Conservation (phyloP, 345 rosid species). For the Euphorbia peplus region DNA sequence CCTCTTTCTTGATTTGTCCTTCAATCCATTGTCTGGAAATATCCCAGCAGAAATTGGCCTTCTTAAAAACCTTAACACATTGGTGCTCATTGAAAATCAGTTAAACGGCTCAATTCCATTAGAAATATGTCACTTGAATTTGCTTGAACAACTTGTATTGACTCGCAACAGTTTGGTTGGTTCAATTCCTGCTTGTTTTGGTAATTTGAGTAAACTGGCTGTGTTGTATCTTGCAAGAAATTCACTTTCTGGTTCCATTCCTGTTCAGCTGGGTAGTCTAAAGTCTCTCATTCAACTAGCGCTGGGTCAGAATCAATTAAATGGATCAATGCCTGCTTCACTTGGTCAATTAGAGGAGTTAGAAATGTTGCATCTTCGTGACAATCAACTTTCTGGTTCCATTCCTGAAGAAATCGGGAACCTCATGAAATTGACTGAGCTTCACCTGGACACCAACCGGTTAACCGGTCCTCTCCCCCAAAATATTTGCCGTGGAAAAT, state of each 20-base stretch:
- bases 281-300: neutral
- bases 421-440: neutral
- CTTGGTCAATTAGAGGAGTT: neutral
- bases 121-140: constrained; percentile 12
- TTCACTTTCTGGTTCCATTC: constrained; percentile 1
- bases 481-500: constrained; percentile 11
- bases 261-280: constrained; percentile 10
- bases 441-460: constrained; percentile 16
- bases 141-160: neutral
- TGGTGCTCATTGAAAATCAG: constrained; percentile 7
- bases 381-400: constrained; percentile 25
- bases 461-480: constrained; percentile 24
- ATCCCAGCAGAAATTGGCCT: neutral
- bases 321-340: constrained; percentile 9
- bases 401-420: constrained; percentile 16
- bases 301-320: neutral
- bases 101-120: constrained; percentile 21
- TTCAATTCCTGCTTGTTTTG: neutral
- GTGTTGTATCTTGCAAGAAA: neutral
- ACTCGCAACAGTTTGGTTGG: neutral
- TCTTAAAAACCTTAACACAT: constrained; percentile 5
- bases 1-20: neutral
- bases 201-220: constrained; percentile 4
- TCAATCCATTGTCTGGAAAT: neutral
- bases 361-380: neutral